phyloP scores from a whole-genome alignment of 2,329 filamentous ascomycete species.

The Hyphodiscus sp. region DNA sequence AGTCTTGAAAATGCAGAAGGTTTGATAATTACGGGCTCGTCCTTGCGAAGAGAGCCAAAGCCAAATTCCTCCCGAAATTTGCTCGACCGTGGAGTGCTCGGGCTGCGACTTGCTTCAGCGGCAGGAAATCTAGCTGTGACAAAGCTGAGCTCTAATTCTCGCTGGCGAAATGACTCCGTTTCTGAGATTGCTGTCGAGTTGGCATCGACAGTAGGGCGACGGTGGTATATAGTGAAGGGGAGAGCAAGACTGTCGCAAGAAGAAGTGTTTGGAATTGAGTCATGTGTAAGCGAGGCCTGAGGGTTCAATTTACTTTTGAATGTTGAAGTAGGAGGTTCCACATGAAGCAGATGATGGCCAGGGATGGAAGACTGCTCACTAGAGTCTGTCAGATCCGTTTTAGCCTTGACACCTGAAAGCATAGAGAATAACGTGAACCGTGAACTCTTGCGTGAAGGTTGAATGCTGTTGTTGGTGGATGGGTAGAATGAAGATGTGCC shows the following conservation, averaged over 20 bases:
- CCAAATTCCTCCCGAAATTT: constrained; percentile 28
- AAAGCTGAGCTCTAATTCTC: constrained; percentile 21
- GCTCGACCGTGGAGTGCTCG: constrained; percentile 23
- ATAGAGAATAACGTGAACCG: constrained; percentile 15
- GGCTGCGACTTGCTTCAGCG: constrained; percentile 11
- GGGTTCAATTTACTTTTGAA: neutral
- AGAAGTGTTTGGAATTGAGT: neutral
- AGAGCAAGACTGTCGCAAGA: constrained; percentile 5
- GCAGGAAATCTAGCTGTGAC: constrained; percentile 22
- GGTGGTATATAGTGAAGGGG: constrained; percentile 8
- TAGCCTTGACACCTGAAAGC: constrained; percentile 7
- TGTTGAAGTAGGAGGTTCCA: neutral
- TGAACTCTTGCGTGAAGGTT: constrained; percentile 20
- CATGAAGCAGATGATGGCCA: neutral
- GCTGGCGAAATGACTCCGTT: constrained; percentile 23
- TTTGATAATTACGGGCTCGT: constrained; percentile 4
- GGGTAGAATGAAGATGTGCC: constrained; percentile 21
- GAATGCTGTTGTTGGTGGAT: constrained; percentile 16
- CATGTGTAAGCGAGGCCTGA: neutral
- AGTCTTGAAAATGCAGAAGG: constrained; percentile 14
- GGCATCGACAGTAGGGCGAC: constrained; percentile 16
- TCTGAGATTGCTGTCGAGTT: constrained; percentile 24
- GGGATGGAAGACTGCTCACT: neutral
- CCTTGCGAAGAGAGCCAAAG: constrained; percentile 2
- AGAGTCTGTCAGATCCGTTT: neutral